Percentiles rank a stretch among this genome's conserved stretches.
phyloP scores from a whole-genome alignment of 164 flowering plant genomes.

The Vitis amurensis region DNA sequence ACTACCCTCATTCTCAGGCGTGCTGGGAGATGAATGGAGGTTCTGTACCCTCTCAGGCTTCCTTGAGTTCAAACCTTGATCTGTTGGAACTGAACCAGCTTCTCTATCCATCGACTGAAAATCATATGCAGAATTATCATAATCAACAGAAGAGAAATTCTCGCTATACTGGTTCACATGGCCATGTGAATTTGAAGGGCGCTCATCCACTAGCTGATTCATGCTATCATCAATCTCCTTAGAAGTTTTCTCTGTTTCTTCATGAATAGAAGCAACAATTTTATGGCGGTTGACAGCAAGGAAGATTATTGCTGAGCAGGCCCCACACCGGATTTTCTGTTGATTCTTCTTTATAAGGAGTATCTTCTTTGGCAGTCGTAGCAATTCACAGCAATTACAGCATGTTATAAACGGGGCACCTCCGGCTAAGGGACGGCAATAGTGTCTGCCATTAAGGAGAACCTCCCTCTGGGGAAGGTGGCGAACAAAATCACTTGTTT shows the following conservation, averaged over 20 bases:
- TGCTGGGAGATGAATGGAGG: conserved; percentile 31
- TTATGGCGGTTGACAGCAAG: conserved; percentile 38
- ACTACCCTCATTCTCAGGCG: conserved; percentile 29
- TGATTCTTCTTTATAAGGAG: conserved; percentile 24
- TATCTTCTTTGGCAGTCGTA: conserved; percentile 56
- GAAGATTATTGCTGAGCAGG: conserved; percentile 56
- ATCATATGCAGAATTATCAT: conserved; percentile 39
- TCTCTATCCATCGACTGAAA: conserved; percentile 32
- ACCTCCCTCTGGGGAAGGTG: conserved; percentile 33
- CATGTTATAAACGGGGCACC: conserved; percentile 86
- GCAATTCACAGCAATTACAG: conserved; percentile 64
- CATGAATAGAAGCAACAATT: conserved; percentile 30
- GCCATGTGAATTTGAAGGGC: conserved; percentile 16
- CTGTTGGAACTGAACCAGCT: conserved; percentile 13
- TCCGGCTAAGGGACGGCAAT: conserved; percentile 57
- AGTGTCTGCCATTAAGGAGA: conserved; percentile 24
- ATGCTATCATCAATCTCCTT: conserved; percentile 16
- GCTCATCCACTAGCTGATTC: conserved; percentile 11
- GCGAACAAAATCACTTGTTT: conserved; percentile 33
- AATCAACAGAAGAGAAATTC: conserved; percentile 40
- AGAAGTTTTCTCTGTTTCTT: conserved; percentile 11
- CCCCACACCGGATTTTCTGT: conserved; percentile 62
- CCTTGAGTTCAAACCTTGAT: conserved; percentile 16
- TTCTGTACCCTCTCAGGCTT: conserved; percentile 34
- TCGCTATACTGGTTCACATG: conserved; percentile 14